phyloP scores from a whole-genome alignment of 164 flowering plant species.

The Liquidambar formosana region DNA sequence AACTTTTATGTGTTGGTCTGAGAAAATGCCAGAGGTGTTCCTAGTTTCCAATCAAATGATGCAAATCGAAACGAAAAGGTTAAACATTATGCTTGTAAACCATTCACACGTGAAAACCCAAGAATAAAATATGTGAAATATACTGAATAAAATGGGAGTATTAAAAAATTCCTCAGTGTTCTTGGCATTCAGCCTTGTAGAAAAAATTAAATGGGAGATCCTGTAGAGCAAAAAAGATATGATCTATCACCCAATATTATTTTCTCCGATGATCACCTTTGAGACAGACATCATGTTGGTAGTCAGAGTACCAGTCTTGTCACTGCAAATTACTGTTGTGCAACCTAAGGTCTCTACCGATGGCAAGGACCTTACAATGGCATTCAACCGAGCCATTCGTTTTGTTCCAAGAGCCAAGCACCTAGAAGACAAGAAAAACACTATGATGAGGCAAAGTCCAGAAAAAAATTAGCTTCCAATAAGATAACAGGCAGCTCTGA shows the following conservation, averaged over 20 bases:
- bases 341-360: constrained; percentile 98
- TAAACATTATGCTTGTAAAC: no score
- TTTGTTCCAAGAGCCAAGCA: constrained; percentile 99
- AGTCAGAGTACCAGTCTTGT: constrained; percentile 97
- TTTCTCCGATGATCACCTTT: constrained; percentile 57
- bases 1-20: no score
- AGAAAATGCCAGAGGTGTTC: no score
- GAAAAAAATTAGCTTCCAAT: background rate
- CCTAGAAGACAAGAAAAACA: constrained; percentile 30
- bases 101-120: no score
- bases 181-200: no score
- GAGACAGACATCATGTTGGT: constrained; percentile 99
- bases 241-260: background rate
- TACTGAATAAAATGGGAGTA: no score
- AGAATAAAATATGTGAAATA: no score
- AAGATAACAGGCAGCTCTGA: background rate
- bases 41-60: no score
- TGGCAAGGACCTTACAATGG: constrained; percentile 95
- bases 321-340: constrained; percentile 98
- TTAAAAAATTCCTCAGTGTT: no score
- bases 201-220: background rate
- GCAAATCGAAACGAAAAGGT: no score
- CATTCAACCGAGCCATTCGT: constrained; percentile 96
- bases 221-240: background rate
- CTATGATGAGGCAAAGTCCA: background rate